A percentile compares a stretch with the other conserved stretches of the same genome.
These are phyloP conservation scores for Guillardia theta DNA, from an alignment of 78 protist species.

Conservation along the genomic window DNA sequence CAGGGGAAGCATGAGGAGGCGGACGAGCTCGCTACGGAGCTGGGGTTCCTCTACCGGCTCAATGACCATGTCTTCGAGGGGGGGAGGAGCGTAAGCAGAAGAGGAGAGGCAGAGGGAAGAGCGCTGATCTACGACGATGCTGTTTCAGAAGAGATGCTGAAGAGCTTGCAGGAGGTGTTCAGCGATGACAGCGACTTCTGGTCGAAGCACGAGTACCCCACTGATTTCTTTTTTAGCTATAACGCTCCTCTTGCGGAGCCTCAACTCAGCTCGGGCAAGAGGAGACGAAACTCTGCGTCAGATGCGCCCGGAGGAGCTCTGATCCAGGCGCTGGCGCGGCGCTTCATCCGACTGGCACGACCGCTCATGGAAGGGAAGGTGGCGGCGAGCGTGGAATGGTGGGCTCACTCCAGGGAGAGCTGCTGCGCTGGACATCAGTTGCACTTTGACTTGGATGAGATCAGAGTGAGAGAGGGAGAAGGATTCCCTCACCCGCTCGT, in stretches of 20 bases:
- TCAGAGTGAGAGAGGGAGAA: not conserved
- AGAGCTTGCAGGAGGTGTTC: not conserved
- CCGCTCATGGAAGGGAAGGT: too few relatives aligned
- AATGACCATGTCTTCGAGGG: not conserved
- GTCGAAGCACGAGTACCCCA: not conserved
- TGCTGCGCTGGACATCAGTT: not conserved
- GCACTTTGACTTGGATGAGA: conserved; percentile 1
- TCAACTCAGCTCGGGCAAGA: too few relatives aligned
- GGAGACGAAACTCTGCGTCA: too few relatives aligned
- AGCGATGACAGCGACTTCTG: not conserved
- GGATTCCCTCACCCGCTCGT: not conserved
- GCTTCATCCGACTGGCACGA: too few relatives aligned
- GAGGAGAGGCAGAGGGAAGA: not conserved
- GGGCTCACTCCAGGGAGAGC: not conserved
- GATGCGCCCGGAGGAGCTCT: too few relatives aligned
- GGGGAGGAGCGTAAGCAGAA: not conserved
- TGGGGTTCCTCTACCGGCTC: not conserved
- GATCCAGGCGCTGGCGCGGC: too few relatives aligned
- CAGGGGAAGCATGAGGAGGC: not conserved
- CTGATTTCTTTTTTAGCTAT: not conserved
- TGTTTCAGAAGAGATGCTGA: not conserved
- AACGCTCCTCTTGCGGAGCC: not conserved
- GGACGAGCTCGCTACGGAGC: not conserved
- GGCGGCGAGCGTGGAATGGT: too few relatives aligned
- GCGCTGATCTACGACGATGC: not conserved